These are phyloP conservation scores for Iberis pinnata DNA, from an alignment of 345 rosid species.

Conservation along the genomic window DNA sequence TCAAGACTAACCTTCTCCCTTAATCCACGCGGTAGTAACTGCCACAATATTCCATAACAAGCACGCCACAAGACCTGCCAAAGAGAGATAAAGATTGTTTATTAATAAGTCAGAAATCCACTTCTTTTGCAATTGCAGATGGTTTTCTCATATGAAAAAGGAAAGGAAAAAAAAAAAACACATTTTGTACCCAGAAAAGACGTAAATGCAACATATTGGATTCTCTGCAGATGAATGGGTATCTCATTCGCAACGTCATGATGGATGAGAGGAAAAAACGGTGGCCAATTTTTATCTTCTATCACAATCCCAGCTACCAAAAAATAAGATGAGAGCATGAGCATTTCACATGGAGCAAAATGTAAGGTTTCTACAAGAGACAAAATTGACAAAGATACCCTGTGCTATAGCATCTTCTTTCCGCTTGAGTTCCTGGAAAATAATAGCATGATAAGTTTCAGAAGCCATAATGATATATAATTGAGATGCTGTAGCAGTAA, in stretches of 20 bases:
- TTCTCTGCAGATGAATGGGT: slow-evolving; percentile 61
- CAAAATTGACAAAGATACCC: slow-evolving; percentile 33
- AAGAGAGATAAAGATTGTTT: slow-evolving; percentile 5
- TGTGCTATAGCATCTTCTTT: slow-evolving; percentile 78
- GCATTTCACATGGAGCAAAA: slow-evolving; percentile 10
- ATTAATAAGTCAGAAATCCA: slow-evolving; percentile 10
- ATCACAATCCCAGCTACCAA: slow-evolving; percentile 81
- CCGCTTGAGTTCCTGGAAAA: slow-evolving; percentile 71
- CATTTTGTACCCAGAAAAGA: slow-evolving; percentile 58
- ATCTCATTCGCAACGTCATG: no score
- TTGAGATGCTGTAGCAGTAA: no score
- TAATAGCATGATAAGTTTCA: background rate
- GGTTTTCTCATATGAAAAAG: slow-evolving; percentile 1
- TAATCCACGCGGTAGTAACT: slow-evolving; percentile 78
- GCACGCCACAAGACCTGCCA: slow-evolving; percentile 73
- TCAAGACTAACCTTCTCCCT: slow-evolving; percentile 68
- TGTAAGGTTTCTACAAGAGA: slow-evolving; percentile 1
- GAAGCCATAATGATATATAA: no score
- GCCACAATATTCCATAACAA: slow-evolving; percentile 85
- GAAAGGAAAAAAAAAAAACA: slow-evolving; percentile 2
- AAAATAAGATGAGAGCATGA: slow-evolving; percentile 21
- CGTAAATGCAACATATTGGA: slow-evolving; percentile 87
- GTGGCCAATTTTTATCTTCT: slow-evolving; percentile 96
- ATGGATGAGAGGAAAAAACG: slow-evolving; percentile 53
- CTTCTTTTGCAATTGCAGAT: slow-evolving; percentile 11